These are phyloP conservation scores for Crassisporium funariophilum DNA, from an alignment of 768 basidiomycete species.

Conservation along the genomic window DNA sequence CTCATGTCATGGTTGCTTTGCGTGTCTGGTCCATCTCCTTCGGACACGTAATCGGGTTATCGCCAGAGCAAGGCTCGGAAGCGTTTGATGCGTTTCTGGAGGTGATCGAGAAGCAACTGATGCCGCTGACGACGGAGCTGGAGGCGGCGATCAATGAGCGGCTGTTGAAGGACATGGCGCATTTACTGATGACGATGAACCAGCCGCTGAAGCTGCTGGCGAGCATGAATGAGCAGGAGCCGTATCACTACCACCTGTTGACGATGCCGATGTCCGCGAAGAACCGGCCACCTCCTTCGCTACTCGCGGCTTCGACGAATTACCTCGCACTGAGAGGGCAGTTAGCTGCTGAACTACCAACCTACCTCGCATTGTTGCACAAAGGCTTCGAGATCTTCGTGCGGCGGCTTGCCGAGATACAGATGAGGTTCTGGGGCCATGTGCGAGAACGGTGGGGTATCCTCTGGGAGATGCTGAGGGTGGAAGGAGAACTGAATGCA, in stretches of 20 bases:
- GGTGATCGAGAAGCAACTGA: slow-evolving; percentile 56
- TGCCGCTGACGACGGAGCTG: slow-evolving; percentile 53
- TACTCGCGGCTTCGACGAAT: slow-evolving; percentile 73
- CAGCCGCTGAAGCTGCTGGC: slow-evolving; percentile 67
- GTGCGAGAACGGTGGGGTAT: slow-evolving; percentile 70
- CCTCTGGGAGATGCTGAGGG: slow-evolving; percentile 83
- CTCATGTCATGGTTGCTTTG: slow-evolving; percentile 49
- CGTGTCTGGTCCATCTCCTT: slow-evolving; percentile 67
- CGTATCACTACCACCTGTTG: slow-evolving; percentile 69
- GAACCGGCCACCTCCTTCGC: slow-evolving; percentile 64
- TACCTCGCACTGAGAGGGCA: slow-evolving; percentile 79
- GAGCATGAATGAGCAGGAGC: slow-evolving; percentile 74
- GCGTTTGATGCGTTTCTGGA: slow-evolving; percentile 72
- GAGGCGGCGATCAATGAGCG: slow-evolving; percentile 54
- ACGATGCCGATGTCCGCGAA: slow-evolving; percentile 63
- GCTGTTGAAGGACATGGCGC: slow-evolving; percentile 59
- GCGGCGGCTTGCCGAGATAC: slow-evolving; percentile 53
- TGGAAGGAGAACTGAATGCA: slow-evolving; percentile 69
- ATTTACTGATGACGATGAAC: slow-evolving; percentile 58
- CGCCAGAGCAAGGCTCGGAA: slow-evolving; percentile 48
- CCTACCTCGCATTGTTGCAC: slow-evolving; percentile 59
- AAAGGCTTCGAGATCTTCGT: slow-evolving; percentile 59
- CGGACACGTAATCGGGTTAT: slow-evolving; percentile 66
- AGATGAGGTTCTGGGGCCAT: slow-evolving; percentile 60
- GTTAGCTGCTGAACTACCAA: slow-evolving; percentile 70